Percentiles rank a stretch among this genome's conserved stretches.
Conservation (phyloP, 2,329 filamentous ascomycete genomes). For the Cladosporium sp. region DNA sequence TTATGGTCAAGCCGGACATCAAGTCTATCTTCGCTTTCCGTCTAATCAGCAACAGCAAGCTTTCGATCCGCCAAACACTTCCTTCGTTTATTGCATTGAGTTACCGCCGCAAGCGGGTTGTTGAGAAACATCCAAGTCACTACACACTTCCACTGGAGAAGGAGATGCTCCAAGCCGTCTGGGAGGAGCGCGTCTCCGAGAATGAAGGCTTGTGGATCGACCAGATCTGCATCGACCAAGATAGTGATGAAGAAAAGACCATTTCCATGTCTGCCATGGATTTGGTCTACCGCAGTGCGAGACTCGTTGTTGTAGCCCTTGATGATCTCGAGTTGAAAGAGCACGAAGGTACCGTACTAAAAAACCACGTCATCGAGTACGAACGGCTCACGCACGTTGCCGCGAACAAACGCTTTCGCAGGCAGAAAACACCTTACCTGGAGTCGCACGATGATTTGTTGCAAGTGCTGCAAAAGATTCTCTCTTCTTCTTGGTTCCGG, state of each 20-base stretch:
- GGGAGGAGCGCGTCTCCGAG: conserved; percentile 32
- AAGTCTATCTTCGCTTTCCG: conserved; percentile 32
- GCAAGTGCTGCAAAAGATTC: conserved; percentile 32
- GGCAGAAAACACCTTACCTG: conserved; percentile 29
- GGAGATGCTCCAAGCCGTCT: conserved; percentile 38
- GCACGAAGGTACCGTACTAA: conserved; percentile 34
- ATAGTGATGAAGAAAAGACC: conserved; percentile 36
- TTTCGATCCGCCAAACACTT: conserved; percentile 28
- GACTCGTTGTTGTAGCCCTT: conserved; percentile 37
- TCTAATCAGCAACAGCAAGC: conserved; percentile 33
- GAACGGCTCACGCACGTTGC: conserved; percentile 26
- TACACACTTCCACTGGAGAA: conserved; percentile 37
- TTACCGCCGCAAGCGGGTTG: conserved; percentile 36
- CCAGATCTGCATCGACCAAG: conserved; percentile 42
- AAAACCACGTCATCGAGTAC: conserved; percentile 37
- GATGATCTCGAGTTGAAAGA: conserved; percentile 37
- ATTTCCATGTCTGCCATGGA: conserved; percentile 40
- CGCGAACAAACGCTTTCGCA: conserved; percentile 28
- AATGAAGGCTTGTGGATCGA: conserved; percentile 43
- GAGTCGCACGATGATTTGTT: conserved; percentile 29
- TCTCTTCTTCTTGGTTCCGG: conserved; percentile 40
- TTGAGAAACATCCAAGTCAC: conserved; percentile 28
- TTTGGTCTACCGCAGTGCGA: conserved; percentile 38
- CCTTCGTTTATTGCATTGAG: conserved; percentile 42
- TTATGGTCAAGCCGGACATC: conserved; percentile 31